phyloP scores from a whole-genome alignment of 805 yeast species.

The Zygosaccharomyces pseudorouxii region DNA sequence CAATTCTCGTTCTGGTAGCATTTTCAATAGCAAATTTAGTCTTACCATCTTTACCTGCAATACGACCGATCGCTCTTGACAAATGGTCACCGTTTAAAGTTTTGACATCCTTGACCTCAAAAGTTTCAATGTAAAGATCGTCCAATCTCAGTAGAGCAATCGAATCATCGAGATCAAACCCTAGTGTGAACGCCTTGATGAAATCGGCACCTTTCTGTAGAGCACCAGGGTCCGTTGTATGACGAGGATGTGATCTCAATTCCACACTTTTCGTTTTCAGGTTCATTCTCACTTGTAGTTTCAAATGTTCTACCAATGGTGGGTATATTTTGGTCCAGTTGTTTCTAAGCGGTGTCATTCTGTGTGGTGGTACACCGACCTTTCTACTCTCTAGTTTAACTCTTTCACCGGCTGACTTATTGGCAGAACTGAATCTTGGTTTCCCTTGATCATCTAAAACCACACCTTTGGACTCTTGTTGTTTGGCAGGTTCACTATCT shows the following conservation, averaged over 20 bases:
- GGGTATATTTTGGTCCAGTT: slow-evolving; percentile 94
- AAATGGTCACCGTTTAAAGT: slow-evolving; percentile 94
- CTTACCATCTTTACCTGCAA: slow-evolving; percentile 99
- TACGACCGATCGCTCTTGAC: slow-evolving; percentile 98
- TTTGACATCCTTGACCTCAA: slow-evolving; percentile 95
- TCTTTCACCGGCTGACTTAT: slow-evolving; percentile 49
- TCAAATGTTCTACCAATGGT: slow-evolving; percentile 90
- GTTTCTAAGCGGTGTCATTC: slow-evolving; percentile 89
- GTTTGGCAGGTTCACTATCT: slow-evolving; percentile 18
- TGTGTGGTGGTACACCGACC: slow-evolving; percentile 92
- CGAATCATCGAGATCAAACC: slow-evolving; percentile 96
- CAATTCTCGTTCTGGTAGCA: slow-evolving; percentile 97
- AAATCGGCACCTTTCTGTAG: slow-evolving; percentile 98
- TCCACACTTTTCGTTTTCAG: slow-evolving; percentile 82
- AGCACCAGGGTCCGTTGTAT: slow-evolving; percentile 88
- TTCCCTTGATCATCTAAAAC: slow-evolving; percentile 75
- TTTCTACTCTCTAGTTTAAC: slow-evolving; percentile 84
- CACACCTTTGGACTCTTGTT: slow-evolving; percentile 31
- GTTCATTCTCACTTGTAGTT: slow-evolving; percentile 95
- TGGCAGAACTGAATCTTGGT: slow-evolving; percentile 76
- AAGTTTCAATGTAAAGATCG: slow-evolving; percentile 94
- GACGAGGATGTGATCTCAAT: slow-evolving; percentile 69
- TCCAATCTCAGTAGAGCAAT: slow-evolving; percentile 90
- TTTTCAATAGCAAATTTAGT: slow-evolving; percentile 98
- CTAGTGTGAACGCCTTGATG: slow-evolving; percentile 89